Conservation (phyloP, 768 basidiomycete genomes). For the Tephrocybe rancida region DNA sequence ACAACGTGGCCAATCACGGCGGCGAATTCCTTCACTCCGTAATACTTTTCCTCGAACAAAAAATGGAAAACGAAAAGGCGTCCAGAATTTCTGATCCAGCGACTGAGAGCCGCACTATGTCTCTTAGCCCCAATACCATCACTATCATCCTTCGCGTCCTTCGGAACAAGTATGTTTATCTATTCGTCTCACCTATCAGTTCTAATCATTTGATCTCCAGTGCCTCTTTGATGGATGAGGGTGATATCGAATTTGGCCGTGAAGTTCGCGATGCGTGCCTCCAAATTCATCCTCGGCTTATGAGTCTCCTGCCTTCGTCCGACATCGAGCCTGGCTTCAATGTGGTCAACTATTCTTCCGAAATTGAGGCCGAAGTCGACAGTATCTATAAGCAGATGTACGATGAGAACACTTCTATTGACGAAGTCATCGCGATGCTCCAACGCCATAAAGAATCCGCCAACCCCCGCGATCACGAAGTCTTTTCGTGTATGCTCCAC, state of each 20-base stretch:
- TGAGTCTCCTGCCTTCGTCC: constrained; percentile 86
- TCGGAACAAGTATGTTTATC: constrained; percentile 68
- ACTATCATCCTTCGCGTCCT: constrained; percentile 92
- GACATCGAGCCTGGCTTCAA: constrained; percentile 91
- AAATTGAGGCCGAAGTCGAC: constrained; percentile 93
- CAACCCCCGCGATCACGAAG: constrained; percentile 86
- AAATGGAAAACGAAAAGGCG: constrained; percentile 88
- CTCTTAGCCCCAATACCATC: constrained; percentile 85
- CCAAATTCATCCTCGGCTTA: constrained; percentile 94
- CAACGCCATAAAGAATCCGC: constrained; percentile 83
- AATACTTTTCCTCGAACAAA: constrained; percentile 87
- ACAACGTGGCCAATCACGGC: constrained; percentile 82
- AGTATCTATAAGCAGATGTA: constrained; percentile 98
- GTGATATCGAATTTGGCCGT: constrained; percentile 83
- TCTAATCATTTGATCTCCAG: constrained; percentile 36
- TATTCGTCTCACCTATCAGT: background rate
- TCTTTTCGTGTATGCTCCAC: constrained; percentile 99
- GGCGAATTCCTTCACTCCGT: constrained; percentile 86
- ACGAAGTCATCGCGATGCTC: constrained; percentile 89
- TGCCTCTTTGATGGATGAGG: constrained; percentile 71
- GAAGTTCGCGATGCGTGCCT: constrained; percentile 92
- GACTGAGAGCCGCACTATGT: constrained; percentile 80
- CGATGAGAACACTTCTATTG: constrained; percentile 90
- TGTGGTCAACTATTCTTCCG: constrained; percentile 84
- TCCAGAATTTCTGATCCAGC: constrained; percentile 77